Base-by-base conservation (phyloP, 176 grass and related monocot genomes). In the Pontederia paniculata region DNA sequence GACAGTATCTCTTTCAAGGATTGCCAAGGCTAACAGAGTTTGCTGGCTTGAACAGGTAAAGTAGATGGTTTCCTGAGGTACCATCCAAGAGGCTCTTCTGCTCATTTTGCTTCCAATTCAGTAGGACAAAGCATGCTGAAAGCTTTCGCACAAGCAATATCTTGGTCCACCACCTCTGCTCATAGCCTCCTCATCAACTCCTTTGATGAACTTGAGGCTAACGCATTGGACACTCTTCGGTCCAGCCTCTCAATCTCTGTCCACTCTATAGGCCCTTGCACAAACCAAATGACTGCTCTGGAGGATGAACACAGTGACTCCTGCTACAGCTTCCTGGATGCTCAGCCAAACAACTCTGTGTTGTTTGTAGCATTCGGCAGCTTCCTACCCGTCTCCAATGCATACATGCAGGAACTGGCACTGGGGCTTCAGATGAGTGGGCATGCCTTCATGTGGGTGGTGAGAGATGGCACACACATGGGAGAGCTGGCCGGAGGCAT, bases 301-400 rank as follows among this genome's bases (percentile, higher is more conserved):
- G 57, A 77, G 0, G 23, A 37, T 46, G 51, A 14, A n/a, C 45
- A 62, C 21, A 49, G 19, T 9, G 54, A 48, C 18, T 17, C 73
- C 16, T 73, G 70, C 57, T 51, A 51, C 44, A 48, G 18, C 10
- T 89, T 85, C 81, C 52, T 95, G 69, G 70, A 78, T 17, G 48
- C 23, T 42, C 81, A 83, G 12, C 70, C 73, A 1, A 65, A 66
- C 15, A 73, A 54, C 54, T 89, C 81, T 1, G 67, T 86, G 25
- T 3, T 86, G 12, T 95, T 89, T 25, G 74, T 95, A 17, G 86
- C 85, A 23, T 48, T 89, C n/a, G 85, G 89, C 31, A 95, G 81
- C 78, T 45, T 66, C 62, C 45, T 83, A 9, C 72, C 76, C 0
- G 41, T 89, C 19, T 31, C 73, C 45, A 14, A 4, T 1, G 51